phyloP scores from a whole-genome alignment of 78 protist species.

The Monosiga brevicollis region DNA sequence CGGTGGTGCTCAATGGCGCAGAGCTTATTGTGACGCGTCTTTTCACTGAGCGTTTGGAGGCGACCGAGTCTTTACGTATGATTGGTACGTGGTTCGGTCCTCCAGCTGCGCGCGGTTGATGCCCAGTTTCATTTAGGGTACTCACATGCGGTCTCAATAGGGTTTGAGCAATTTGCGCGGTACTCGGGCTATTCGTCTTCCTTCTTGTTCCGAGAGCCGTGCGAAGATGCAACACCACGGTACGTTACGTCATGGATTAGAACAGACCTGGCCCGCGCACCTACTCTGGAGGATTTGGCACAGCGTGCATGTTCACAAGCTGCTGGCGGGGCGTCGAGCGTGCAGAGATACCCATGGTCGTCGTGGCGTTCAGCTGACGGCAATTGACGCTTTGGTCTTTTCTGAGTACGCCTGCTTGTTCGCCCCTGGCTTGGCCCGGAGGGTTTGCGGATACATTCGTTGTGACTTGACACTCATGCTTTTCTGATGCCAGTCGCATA shows the following conservation, averaged over 20 bases:
- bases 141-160: not conserved
- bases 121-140: not conserved
- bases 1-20: not conserved
- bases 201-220: not conserved
- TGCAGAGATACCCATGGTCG: constrained; percentile 1
- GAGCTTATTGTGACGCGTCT: constrained; percentile 30
- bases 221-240: not conserved
- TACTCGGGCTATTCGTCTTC: constrained; percentile 41
- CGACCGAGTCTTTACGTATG: constrained; percentile 20
- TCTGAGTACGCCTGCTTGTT: no score
- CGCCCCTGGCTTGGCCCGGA: no score
- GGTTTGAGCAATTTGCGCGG: not conserved
- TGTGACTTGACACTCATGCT: no score
- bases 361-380: not conserved
- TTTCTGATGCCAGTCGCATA: no score
- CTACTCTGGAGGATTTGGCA: not conserved
- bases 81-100: not conserved
- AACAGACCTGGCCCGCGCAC: not conserved
- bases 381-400: constrained; percentile 8
- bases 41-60: constrained; percentile 1
- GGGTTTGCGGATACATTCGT: no score
- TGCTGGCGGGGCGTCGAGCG: not conserved
- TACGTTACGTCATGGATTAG: not conserved
- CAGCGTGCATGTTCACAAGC: not conserved
- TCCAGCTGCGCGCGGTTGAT: not conserved